Base-by-base conservation (phyloP, 495 filamentous ascomycete genomes). In the Xylaria intraflava region DNA sequence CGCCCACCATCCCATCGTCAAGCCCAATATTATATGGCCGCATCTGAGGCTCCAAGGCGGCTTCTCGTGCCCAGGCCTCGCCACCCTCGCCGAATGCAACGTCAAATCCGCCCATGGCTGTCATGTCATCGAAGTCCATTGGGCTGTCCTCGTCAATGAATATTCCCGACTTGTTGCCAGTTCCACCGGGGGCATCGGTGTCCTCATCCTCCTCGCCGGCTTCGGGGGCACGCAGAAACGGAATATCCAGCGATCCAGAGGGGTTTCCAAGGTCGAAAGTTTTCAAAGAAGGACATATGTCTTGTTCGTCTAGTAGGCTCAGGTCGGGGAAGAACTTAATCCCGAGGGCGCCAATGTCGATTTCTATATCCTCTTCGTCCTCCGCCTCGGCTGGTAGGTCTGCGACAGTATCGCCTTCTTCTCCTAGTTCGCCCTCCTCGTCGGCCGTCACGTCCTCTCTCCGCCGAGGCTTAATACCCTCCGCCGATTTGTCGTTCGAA, bases 271-370 rank as follows among this genome's bases (percentile, higher is more conserved):
- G 77, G 58, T 95, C 89, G 56, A 96, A 89, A 19, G 83, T 88
- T 69, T 96, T 96, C 35, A 99, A 72, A 0, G 93, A 96, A 0
- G 91, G 92, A 63, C 93, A 99, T 40, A 99, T 85, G 70, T 96
- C 90, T 72, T 95, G 88, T 51, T 82, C 78, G 45, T 92, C 89
- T 14, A 99, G 70, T 35, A 66, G 73, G 49, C 76, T 69, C 20
- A 99, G 76, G 59, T 96, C 83, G 0, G 90, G 90, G 69, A 99
- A 96, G 75, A 96, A 99, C 54, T 80, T 84, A 24, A 72, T 74
- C 3, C 82, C 87, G 11, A 99, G 79, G 0, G 81, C 70, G 14
- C 72, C 69, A 33, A 98, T 76, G 59, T 97, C 88, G 49, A 96
- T 88, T 26, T 92, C 85, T 3, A 81, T 72, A 49, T 80, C 77